These are phyloP conservation scores for Tuctoria greenei DNA, from an alignment of 176 grass and related monocot genomes.

Conservation along the genomic window DNA sequence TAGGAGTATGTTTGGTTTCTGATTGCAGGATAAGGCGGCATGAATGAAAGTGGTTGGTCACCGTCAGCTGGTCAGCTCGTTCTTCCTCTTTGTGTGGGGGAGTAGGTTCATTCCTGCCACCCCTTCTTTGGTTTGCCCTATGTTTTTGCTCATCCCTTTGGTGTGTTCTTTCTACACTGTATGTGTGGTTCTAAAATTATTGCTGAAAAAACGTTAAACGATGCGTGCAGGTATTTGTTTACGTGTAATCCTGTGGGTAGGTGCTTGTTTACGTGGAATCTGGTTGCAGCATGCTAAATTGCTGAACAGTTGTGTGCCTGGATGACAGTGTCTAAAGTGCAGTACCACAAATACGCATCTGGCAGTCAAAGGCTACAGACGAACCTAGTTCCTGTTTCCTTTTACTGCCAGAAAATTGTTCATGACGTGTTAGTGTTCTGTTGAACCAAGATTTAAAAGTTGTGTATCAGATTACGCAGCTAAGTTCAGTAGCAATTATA, in stretches of 20 bases:
- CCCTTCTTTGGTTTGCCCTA: conserved; percentile 37
- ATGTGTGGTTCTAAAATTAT: not conserved
- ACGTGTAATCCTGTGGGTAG: not conserved
- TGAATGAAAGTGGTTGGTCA: conserved; percentile 52
- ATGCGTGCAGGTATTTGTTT: not conserved
- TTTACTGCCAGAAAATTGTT: not conserved
- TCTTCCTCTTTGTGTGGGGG: not conserved
- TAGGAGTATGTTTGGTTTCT: conserved; percentile 52
- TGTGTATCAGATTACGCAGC: not conserved
- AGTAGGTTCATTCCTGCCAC: conserved; percentile 27
- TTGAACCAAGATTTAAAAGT: not conserved
- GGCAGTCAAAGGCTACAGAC: not conserved
- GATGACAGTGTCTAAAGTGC: not conserved
- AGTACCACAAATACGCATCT: not conserved
- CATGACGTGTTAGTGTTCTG: not conserved
- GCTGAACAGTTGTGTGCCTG: not conserved
- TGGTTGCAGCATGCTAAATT: not conserved
- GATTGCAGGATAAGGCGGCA: conserved; percentile 35
- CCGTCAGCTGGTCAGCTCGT: conserved; percentile 38
- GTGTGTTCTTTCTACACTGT: conserved; percentile 39
- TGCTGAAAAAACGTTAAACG: not conserved
- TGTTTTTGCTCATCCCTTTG: conserved; percentile 25
- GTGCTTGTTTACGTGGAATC: not conserved
- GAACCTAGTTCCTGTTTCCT: not conserved
- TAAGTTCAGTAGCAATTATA: not conserved